Evolutionary conservation across 2,329 filamentous ascomycete genomes (phyloP).

Genomic region (Colletotrichum tofieldiae): DNA sequence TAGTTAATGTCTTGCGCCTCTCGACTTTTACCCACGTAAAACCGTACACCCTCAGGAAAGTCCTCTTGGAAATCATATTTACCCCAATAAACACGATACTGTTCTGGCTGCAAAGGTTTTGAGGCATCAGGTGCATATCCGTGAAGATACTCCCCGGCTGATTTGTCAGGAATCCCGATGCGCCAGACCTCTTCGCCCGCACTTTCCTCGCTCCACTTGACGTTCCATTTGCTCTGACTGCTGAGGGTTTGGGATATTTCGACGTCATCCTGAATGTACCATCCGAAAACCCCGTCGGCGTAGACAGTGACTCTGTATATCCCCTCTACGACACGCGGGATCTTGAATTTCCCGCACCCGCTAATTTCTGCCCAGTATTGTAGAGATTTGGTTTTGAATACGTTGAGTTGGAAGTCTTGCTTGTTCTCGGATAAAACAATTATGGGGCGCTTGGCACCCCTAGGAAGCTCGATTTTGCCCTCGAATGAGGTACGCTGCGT

Average conservation of each 20-base stretch:
- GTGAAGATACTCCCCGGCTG: constrained; percentile 72
- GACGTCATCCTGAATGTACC: constrained; percentile 68
- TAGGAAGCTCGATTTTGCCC: constrained; percentile 66
- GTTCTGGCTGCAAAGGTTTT: constrained; percentile 66
- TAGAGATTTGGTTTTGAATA: constrained; percentile 66
- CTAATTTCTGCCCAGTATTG: constrained; percentile 75
- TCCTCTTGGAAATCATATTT: constrained; percentile 72
- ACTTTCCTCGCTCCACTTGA: constrained; percentile 68
- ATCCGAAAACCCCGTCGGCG: constrained; percentile 73
- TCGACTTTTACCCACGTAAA: constrained; percentile 68
- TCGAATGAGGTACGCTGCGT: constrained; percentile 65
- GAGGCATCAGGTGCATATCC: constrained; percentile 65
- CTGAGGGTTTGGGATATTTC: constrained; percentile 60
- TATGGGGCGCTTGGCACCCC: constrained; percentile 65
- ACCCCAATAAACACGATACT: constrained; percentile 75
- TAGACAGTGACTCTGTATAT: constrained; percentile 75
- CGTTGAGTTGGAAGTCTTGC: constrained; percentile 59
- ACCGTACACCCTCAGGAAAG: constrained; percentile 72
- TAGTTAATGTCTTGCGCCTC: constrained; percentile 71
- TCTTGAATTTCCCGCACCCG: constrained; percentile 62
- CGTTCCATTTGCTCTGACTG: constrained; percentile 49
- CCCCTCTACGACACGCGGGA: constrained; percentile 70
- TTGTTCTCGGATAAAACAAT: constrained; percentile 64
- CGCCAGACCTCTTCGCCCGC: constrained; percentile 73
- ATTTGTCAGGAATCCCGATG: constrained; percentile 74